Evolutionary conservation across 2,329 filamentous ascomycete genomes (phyloP).

Genomic region (Botrytis fabae): DNA sequence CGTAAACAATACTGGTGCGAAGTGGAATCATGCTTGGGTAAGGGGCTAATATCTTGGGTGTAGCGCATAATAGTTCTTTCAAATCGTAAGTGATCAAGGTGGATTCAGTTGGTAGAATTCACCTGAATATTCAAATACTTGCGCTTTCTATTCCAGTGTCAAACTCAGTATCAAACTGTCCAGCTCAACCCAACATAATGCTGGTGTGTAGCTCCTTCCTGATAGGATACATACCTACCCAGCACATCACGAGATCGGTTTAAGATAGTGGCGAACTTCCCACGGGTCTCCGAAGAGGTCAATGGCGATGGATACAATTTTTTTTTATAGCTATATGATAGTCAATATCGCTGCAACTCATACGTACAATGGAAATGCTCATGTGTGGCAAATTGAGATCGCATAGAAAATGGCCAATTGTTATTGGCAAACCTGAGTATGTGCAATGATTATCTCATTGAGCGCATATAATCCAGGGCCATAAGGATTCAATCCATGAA

Average conservation of each 20-base stretch:
- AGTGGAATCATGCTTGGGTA: too few species aligned
- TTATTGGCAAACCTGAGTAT: background rate
- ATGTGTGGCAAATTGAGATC: background rate
- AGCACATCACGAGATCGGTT: background rate
- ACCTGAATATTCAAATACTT: background rate
- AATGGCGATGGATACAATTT: background rate
- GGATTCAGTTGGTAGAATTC: background rate
- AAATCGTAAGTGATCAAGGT: too few species aligned
- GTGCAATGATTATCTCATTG: background rate
- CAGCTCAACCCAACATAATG: background rate
- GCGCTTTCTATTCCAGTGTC: background rate
- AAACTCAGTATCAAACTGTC: background rate
- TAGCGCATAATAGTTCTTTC: too few species aligned
- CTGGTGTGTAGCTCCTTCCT: background rate
- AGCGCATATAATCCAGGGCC: background rate
- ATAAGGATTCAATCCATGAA: background rate
- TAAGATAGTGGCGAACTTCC: background rate
- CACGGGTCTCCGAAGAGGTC: background rate
- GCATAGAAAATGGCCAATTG: background rate
- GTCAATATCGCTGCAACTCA: background rate
- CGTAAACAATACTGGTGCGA: too few species aligned
- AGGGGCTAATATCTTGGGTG: too few species aligned
- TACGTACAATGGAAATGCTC: background rate
- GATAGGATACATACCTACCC: background rate
- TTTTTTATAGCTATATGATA: background rate